phyloP scores from a whole-genome alignment of 2,329 filamentous ascomycete species.

The Talaromyces sp. region DNA sequence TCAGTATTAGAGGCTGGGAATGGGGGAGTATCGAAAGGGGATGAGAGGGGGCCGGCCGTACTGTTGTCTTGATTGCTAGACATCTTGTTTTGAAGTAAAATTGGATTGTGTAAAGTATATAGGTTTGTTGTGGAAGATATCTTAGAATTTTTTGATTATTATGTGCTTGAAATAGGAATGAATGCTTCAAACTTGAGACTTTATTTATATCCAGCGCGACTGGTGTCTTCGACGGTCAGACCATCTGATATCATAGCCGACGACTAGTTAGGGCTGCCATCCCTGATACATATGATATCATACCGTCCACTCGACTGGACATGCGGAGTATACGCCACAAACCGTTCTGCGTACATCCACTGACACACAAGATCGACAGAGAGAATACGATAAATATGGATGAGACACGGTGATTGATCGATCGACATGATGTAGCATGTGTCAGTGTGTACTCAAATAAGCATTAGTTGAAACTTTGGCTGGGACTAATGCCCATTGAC shows the following conservation, averaged over 20 bases:
- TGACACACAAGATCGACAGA: neutral
- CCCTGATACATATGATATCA: neutral
- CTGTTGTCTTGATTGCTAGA: constrained; percentile 8
- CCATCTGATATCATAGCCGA: constrained; percentile 8
- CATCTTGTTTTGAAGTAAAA: neutral
- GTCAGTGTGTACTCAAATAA: neutral
- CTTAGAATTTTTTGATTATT: too few species aligned
- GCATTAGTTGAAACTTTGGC: too few species aligned
- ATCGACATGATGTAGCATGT: neutral
- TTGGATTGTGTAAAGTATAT: neutral
- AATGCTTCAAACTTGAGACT: neutral
- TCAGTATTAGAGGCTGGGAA: neutral
- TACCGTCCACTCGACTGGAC: neutral
- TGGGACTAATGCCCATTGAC: neutral
- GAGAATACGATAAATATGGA: neutral
- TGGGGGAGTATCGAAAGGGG: neutral
- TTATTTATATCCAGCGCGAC: neutral
- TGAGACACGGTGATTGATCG: neutral
- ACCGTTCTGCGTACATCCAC: neutral
- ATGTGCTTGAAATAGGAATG: too few species aligned
- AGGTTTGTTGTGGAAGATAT: too few species aligned
- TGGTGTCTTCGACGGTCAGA: neutral
- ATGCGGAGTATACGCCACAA: neutral
- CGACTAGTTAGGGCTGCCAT: neutral
- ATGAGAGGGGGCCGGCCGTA: neutral